Percentiles rank a stretch among this genome's conserved stretches.
phyloP scores from a whole-genome alignment of 2,329 filamentous ascomycete species.

The Pseudocercospora eumusae region DNA sequence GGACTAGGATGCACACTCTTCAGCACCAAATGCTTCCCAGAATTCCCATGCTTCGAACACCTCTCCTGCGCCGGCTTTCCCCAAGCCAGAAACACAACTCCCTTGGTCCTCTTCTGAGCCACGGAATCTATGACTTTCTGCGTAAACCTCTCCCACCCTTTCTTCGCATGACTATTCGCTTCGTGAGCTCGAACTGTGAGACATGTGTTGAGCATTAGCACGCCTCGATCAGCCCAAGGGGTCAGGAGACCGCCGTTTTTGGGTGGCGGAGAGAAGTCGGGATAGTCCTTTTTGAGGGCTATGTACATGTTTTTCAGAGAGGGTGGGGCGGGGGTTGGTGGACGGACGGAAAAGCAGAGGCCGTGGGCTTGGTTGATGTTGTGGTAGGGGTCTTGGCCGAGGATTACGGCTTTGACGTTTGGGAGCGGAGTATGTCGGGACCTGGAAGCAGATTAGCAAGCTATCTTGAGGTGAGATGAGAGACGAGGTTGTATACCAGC shows the following conservation, averaged over 20 bases:
- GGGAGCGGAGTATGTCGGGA: constrained; percentile 88
- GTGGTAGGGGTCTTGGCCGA: constrained; percentile 97
- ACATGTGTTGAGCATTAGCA: constrained; percentile 91
- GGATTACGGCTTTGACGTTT: constrained; percentile 85
- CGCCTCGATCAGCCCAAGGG: constrained; percentile 90
- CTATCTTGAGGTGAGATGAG: neutral
- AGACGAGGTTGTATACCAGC: constrained; percentile 63
- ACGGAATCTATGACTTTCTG: constrained; percentile 89
- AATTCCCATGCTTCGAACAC: constrained; percentile 68
- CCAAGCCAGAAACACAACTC: constrained; percentile 96
- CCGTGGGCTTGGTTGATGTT: constrained; percentile 94
- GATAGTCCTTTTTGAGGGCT: constrained; percentile 84
- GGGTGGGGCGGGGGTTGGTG: constrained; percentile 83
- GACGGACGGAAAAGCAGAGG: constrained; percentile 89
- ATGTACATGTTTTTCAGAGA: constrained; percentile 94
- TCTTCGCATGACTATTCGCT: constrained; percentile 79
- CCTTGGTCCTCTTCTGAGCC: constrained; percentile 70
- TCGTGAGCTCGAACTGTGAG: constrained; percentile 89
- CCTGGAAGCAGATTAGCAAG: constrained; percentile 54
- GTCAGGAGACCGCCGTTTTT: constrained; percentile 80
- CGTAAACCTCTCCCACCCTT: constrained; percentile 91
- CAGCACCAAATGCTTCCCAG: constrained; percentile 74
- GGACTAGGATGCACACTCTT: constrained; percentile 90
- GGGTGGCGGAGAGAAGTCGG: constrained; percentile 70
- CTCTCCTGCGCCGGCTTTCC: constrained; percentile 80